Conservation (phyloP, 495 filamentous ascomycete species). For the Penicillium verhagenii region DNA sequence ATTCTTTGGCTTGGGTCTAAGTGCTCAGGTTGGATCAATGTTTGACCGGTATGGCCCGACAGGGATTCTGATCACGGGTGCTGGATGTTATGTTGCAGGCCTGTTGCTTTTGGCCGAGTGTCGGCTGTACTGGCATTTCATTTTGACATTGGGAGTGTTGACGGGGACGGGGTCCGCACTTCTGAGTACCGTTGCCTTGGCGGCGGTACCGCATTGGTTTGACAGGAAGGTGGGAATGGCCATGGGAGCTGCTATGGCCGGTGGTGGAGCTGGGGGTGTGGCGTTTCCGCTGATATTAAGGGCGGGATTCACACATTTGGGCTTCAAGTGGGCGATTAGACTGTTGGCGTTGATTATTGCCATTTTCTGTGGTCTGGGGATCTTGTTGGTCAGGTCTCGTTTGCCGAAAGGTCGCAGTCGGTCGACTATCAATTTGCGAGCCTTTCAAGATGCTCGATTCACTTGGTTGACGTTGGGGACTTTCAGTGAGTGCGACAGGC, state of each 20-base stretch:
- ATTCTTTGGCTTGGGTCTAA: constrained; percentile 60
- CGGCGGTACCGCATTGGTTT: constrained; percentile 43
- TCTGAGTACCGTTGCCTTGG: constrained; percentile 51
- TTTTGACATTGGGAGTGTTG: constrained; percentile 60
- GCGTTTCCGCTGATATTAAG: constrained; percentile 60
- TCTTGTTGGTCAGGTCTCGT: constrained; percentile 33
- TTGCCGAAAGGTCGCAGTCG: constrained; percentile 33
- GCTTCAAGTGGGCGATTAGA: constrained; percentile 62
- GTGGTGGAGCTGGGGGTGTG: constrained; percentile 53
- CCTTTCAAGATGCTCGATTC: constrained; percentile 52
- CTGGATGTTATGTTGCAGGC: constrained; percentile 47
- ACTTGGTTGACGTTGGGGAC: constrained; percentile 38
- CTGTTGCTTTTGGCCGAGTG: constrained; percentile 54
- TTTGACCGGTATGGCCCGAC: constrained; percentile 63
- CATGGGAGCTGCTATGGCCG: constrained; percentile 39
- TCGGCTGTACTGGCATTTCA: constrained; percentile 63
- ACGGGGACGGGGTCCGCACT: constrained; percentile 57
- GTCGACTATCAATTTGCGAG: constrained; percentile 52
- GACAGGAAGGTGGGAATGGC: constrained; percentile 36
- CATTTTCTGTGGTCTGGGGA: constrained; percentile 48
- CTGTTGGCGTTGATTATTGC: constrained; percentile 58
- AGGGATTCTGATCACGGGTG: constrained; percentile 51
- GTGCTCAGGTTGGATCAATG: constrained; percentile 63
- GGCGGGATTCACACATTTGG: constrained; percentile 47
- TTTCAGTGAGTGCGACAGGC: constrained; percentile 26